Percentiles rank a stretch among this genome's conserved stretches.
Evolutionary conservation across 2,329 filamentous ascomycete genomes (phyloP).

Genomic region (Diaporthe sp.): DNA sequence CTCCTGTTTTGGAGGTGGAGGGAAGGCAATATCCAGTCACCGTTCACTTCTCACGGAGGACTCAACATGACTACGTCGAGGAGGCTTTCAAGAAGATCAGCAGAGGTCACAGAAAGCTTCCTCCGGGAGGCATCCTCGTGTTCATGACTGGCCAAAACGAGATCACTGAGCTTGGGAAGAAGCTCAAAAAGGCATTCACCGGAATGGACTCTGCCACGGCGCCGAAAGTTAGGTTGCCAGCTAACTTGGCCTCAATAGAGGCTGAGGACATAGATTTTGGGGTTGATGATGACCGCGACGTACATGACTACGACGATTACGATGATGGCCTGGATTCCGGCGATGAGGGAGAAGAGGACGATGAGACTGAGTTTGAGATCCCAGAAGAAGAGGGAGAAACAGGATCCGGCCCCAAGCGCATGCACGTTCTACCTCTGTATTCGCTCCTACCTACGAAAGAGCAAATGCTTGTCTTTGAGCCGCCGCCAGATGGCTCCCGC

Average conservation of each 20-base stretch:
- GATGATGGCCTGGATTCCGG: slow-evolving; percentile 70
- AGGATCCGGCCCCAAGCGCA: slow-evolving; percentile 75
- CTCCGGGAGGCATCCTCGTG: slow-evolving; percentile 90
- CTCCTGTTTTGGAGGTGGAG: slow-evolving; percentile 89
- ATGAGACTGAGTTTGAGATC: slow-evolving; percentile 77
- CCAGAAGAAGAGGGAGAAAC: slow-evolving; percentile 74
- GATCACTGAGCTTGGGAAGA: slow-evolving; percentile 86
- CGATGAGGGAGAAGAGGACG: slow-evolving; percentile 71
- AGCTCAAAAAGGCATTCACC: slow-evolving; percentile 77
- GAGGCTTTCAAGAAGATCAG: slow-evolving; percentile 91
- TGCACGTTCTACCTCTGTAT: slow-evolving; percentile 94
- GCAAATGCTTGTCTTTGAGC: slow-evolving; percentile 91
- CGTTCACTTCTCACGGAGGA: slow-evolving; percentile 87
- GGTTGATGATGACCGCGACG: slow-evolving; percentile 70
- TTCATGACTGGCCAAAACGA: slow-evolving; percentile 96
- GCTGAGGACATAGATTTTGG: slow-evolving; percentile 90
- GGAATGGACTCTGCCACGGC: slow-evolving; percentile 69
- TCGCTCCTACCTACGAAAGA: slow-evolving; percentile 92
- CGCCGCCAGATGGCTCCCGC: slow-evolving; percentile 84
- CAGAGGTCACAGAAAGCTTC: slow-evolving; percentile 89
- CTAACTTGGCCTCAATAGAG: slow-evolving; percentile 83
- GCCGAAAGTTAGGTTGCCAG: slow-evolving; percentile 81
- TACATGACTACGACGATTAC: slow-evolving; percentile 74
- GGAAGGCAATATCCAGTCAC: slow-evolving; percentile 94
- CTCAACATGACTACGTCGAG: slow-evolving; percentile 88